Evolutionary conservation across 2,329 filamentous ascomycete species (phyloP), one percentile per base, ranked within the genome.

Genomic region (Aspergillus niger): DNA sequence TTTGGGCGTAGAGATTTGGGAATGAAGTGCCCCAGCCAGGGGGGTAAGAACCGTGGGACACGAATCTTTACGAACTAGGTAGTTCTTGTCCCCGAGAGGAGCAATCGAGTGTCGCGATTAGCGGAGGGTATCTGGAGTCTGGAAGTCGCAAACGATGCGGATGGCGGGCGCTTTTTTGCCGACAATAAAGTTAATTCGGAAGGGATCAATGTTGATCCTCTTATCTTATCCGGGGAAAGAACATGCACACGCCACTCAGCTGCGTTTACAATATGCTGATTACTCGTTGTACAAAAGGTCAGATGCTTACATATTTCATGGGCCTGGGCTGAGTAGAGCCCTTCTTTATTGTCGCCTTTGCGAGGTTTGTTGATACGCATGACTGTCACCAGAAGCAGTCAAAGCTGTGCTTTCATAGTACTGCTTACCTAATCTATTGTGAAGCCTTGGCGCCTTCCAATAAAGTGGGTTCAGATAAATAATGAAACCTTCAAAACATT

Each of bases 41-140:
- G 73, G 66, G 66, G 58, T n/a, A 71, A 22, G 17, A 62, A 62
- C 30, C 65, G 72, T 30, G 63, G 47, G 44, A 69, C 26, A 65
- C 68, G 73, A 75, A 77, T 77, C 48, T 66, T 77, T 70, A 57
- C 53, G 53, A 41, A 36, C 50, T 61, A 55, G 57, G 15, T 10
- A 57, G 8, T 28, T 5, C n/a, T 30, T 17, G 26, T 11, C 26
- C 26, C n/a, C 26, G 28, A 30, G 57, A 38, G 47, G 47, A 30
- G 47, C 24, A 7, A 50, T 50, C n/a, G 8, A 30, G 43, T 39
- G 43, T 22, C 13, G 30, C 8, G 7, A 44, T 17, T 38, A 49
- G 38, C 17, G 43, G 28, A 44, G 11, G 32, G 32, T 26, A 50
- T 30, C 24, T 30, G n/a, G 28, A 50, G 7, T 50, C 47, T 50